Base-by-base conservation (phyloP, 2,329 filamentous ascomycete species). In the Curvularia hawaiiensis region DNA sequence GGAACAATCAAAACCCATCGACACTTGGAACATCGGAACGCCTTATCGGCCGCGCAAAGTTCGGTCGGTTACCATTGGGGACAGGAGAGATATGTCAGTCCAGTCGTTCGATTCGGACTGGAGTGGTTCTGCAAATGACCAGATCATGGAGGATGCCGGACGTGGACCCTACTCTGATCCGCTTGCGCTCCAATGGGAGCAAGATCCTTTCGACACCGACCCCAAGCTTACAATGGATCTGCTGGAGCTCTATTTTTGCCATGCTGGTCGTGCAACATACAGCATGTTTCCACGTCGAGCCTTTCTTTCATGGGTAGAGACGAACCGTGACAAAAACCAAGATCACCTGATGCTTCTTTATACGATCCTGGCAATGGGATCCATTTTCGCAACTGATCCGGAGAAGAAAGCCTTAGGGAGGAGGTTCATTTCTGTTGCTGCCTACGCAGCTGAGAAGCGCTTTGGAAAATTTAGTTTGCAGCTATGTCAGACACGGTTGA, bases 401-500 rank as follows among this genome's bases (percentile, higher is more conserved):
- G 81, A 83, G 26, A 76, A 79, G 57, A 73, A 78, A 28, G 68
- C 67, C 20, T 74, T 81, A 5, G 79, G 83, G 18, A 78, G 77
- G 56, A 73, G 77, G 20, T 87, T 83, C 65, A 79, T 80, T 10
- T 75, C 79, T 38, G 83, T 88, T 49, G 86, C 87, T 4, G 79
- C 83, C 47, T 85, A 85, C 66, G 87, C 85, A 2, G 79, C 82
- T 43, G 79, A 83, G 41, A 78, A 79, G 51, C 79, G 79, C 31
- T 79, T 82, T 58, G 81, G 84, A 20, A 78, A 70, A 8, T 82
- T 85, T 57, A 84, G 79, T 54, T 74, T 92, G 48, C 86, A 90
- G 63, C 77, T 91, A 44, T 85, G 88, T 12, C 89, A 91, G 70
- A 84, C 83, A 46, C 83, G 87, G 52, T 77, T 91, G n/a, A 79